phyloP scores from a whole-genome alignment of 2,329 filamentous ascomycete genomes.

The Xylaria sp. region DNA sequence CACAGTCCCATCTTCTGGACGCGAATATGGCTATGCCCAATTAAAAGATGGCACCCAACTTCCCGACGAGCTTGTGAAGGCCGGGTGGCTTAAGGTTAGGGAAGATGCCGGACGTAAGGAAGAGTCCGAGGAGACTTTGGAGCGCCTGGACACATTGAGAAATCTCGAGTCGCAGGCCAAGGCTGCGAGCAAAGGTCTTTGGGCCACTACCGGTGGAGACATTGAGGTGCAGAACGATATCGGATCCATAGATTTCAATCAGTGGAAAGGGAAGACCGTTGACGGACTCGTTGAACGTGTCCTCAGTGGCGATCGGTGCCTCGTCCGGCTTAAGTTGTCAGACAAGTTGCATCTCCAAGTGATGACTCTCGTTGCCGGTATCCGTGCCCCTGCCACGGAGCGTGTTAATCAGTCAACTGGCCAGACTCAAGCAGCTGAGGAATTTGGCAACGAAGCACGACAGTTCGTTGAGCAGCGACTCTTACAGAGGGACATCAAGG shows the following conservation, averaged over 20 bases:
- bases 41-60: slow-evolving; percentile 80
- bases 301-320: slow-evolving; percentile 88
- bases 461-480: slow-evolving; percentile 87
- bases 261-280: slow-evolving; percentile 86
- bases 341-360: slow-evolving; percentile 89
- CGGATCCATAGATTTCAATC: slow-evolving; percentile 79
- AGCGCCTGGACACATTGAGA: slow-evolving; percentile 81
- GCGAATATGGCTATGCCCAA: slow-evolving; percentile 86
- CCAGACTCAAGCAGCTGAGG: slow-evolving; percentile 84
- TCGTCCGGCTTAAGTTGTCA: slow-evolving; percentile 82
- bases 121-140: slow-evolving; percentile 78
- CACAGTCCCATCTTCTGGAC: slow-evolving; percentile 83
- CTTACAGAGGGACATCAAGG: slow-evolving; percentile 84
- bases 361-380: slow-evolving; percentile 87
- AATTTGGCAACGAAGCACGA: slow-evolving; percentile 88
- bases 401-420: slow-evolving; percentile 77
- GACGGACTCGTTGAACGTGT: slow-evolving; percentile 92
- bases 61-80: slow-evolving; percentile 84
- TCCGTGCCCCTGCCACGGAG: slow-evolving; percentile 90
- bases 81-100: slow-evolving; percentile 91
- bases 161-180: slow-evolving; percentile 81
- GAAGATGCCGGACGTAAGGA: slow-evolving; percentile 95
- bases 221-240: slow-evolving; percentile 87
- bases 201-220: slow-evolving; percentile 72
- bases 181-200: slow-evolving; percentile 82